phyloP scores from a whole-genome alignment of 345 rosid genomes.

The Dipteronia sinensis region DNA sequence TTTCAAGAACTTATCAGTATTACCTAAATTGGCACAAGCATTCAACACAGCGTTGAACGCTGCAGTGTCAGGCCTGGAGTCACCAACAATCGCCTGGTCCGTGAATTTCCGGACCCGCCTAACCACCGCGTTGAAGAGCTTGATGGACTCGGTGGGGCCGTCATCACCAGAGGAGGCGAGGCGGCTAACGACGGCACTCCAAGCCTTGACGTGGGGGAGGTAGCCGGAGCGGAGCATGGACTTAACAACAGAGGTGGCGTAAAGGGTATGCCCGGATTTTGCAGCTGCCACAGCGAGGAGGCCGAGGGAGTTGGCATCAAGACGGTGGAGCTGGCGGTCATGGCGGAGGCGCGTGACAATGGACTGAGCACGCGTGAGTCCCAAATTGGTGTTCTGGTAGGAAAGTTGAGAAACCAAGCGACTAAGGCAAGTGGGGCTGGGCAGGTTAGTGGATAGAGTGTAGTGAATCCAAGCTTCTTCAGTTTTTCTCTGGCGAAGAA shows the following conservation, averaged over 20 bases:
- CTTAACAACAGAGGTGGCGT: conserved; percentile 70
- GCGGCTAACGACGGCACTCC: conserved; percentile 81
- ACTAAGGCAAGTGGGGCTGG: conserved; percentile 85
- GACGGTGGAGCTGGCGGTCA: conserved; percentile 83
- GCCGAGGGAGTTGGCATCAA: conserved; percentile 90
- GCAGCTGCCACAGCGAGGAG: conserved; percentile 84
- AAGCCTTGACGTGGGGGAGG: conserved; percentile 88
- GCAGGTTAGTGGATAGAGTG: conserved; percentile 58
- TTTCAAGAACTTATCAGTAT: conserved; percentile 52
- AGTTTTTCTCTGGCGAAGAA: conserved; percentile 76
- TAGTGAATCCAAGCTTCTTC: conserved; percentile 85
- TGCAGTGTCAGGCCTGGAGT: conserved; percentile 77
- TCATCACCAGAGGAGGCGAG: conserved; percentile 68
- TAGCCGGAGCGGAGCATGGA: conserved; percentile 95
- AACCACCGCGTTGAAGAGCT: conserved; percentile 53
- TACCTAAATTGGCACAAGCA: conserved; percentile 86
- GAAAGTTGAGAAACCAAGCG: conserved; percentile 90
- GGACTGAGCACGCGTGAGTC: conserved; percentile 83
- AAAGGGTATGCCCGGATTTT: conserved; percentile 67
- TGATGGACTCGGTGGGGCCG: conserved; percentile 63
- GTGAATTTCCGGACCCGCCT: conserved; percentile 51
- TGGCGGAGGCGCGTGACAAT: conserved; percentile 91
- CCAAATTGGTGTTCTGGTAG: conserved; percentile 49
- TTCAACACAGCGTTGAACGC: conserved; percentile 81
- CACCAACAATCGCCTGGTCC: conserved; percentile 50